Base-by-base conservation (phyloP, 2,329 filamentous ascomycete species). In the Arthrocladium fulminans region DNA sequence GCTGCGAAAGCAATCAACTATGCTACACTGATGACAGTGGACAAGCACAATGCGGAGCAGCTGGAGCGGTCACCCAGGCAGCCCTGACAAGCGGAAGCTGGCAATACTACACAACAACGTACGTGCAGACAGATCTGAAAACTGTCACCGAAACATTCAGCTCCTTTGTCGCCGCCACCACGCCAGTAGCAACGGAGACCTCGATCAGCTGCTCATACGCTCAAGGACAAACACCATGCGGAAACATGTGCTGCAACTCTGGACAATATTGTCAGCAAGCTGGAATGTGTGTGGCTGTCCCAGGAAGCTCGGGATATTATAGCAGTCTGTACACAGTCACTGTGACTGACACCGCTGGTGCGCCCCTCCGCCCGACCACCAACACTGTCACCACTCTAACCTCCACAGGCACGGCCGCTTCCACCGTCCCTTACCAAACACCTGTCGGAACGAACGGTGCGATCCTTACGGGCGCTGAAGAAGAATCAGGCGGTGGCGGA, bases 31-130 rank as follows among this genome's bases (percentile, higher is more conserved):
- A 76, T 58, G 55, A 63, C 50, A 63, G 63, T 51, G 63, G 68
- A 50, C 64, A 76, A 60, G 75, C 75, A 32, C 65, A 69, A 53
- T 79, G 75, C 57, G 58, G 60, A 25, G 56, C 57, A 22, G 54
- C 55, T 45, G 42, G 30, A 30, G 44, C 49, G 6, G 32, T 24
- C 13, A 44, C 41, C 2, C 44, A 43, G 22, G 44, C 39, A 15
- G 44, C 49, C 3, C 58, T 55, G 5, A 57, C 54, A 45, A 58
- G 52, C 35, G 63, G 57, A 46, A 58, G 59, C 12, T 81, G 76
- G 75, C 60, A 73, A 52, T 74, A 73, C 62, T 77, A 68, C 58
- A 82, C 78, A 15, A 75, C 75, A 2, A 79, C 74, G 4, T 80
- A 67, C 57, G 68, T 75, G 10, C 71, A 78, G 59, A 80, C 75